These are phyloP conservation scores for Melampsora larici-populina DNA, from an alignment of 1,284 basidiomycete species.

Conservation along the genomic window DNA sequence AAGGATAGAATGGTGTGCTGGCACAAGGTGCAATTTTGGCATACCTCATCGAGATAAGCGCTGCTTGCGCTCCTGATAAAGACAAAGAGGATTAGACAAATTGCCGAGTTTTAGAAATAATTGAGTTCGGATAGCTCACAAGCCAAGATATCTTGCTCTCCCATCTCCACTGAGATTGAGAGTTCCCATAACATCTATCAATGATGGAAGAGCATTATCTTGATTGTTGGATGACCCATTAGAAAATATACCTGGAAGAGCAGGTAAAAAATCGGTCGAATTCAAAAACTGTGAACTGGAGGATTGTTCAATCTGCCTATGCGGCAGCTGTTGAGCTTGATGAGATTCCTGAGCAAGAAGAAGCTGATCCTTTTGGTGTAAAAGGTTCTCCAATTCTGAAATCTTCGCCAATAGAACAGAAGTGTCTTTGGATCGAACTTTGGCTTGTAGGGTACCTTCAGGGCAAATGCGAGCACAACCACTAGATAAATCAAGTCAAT, in stretches of 20 bases:
- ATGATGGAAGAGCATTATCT: constrained; percentile 22
- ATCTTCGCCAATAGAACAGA: constrained; percentile 34
- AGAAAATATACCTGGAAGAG: not conserved
- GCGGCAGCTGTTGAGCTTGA: constrained; percentile 5
- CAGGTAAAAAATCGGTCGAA: constrained; percentile 2
- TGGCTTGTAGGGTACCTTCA: constrained; percentile 39
- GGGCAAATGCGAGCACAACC: constrained; percentile 42
- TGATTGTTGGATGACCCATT: not conserved
- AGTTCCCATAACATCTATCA: constrained; percentile 41
- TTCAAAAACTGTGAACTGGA: not conserved
- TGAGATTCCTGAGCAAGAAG: constrained; percentile 2
- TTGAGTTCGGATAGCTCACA: constrained; percentile 7
- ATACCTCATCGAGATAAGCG: constrained; percentile 36
- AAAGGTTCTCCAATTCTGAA: constrained; percentile 30
- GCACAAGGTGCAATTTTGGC: not conserved
- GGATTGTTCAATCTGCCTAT: not conserved
- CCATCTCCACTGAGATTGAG: constrained; percentile 40
- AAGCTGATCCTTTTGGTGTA: constrained; percentile 30
- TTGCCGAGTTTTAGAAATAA: not conserved
- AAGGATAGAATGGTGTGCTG: not conserved
- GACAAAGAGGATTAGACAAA: not conserved
- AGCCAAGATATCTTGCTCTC: constrained; percentile 39
- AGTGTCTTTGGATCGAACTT: constrained; percentile 41
- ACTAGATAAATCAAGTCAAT: not conserved
- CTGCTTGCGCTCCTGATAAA: constrained; percentile 34